Evolutionary conservation across 441 rosid genomes (phyloP).

Genomic region (Jatropha multifida): DNA sequence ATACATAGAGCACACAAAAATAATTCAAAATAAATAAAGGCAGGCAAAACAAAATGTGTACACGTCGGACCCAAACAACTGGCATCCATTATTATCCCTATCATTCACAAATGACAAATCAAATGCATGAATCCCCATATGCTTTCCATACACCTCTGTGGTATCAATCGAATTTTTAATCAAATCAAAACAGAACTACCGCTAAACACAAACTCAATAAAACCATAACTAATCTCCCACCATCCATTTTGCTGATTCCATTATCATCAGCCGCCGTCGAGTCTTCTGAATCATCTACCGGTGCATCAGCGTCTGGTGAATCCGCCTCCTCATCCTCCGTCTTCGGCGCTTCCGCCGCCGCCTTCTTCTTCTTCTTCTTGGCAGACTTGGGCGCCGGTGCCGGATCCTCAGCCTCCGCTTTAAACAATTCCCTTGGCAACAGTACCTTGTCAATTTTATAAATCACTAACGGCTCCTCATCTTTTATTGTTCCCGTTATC

Average conservation of each 20-base stretch:
- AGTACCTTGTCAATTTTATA: constrained; percentile 69
- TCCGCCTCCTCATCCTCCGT: constrained; percentile 31
- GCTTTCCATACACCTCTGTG: not conserved
- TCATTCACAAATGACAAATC: not conserved
- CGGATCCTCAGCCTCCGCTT: constrained; percentile 17
- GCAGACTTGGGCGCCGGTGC: constrained; percentile 37
- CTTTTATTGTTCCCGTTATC: constrained; percentile 63
- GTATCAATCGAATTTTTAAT: not conserved
- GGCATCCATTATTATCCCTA: constrained; percentile 7
- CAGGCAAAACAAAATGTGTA: not conserved
- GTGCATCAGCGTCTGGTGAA: constrained; percentile 64
- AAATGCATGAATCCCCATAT: constrained; percentile 5
- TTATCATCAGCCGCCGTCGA: constrained; percentile 42
- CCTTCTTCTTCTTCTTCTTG: constrained; percentile 24
- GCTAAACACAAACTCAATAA: constrained; percentile 35
- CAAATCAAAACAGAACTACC: constrained; percentile 20
- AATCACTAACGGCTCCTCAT: constrained; percentile 80
- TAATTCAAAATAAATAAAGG: not conserved
- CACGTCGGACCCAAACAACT: constrained; percentile 1
- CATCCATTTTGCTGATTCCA: constrained; percentile 34
- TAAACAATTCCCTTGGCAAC: constrained; percentile 66
- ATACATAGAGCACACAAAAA: not conserved
- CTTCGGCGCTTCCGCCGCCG: constrained; percentile 14
- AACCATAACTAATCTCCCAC: constrained; percentile 31
- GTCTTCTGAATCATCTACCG: constrained; percentile 58